Evolutionary conservation across 1,139 yeast genomes (phyloP), one percentile per base, ranked within the genome.

Genomic region (Saccharomycopsis hybrid): DNA sequence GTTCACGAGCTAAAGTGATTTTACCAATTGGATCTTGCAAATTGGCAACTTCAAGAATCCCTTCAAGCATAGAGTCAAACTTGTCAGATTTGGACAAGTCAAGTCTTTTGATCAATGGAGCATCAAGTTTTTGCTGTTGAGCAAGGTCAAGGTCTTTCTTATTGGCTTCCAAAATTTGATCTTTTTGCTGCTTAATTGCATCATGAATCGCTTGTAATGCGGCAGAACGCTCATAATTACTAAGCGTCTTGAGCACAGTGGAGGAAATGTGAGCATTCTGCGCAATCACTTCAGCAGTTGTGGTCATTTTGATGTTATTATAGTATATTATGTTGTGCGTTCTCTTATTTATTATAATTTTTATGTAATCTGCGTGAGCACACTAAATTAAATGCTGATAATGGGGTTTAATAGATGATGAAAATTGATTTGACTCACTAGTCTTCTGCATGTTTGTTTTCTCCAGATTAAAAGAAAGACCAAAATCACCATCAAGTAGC

Each of bases 41-140:
- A 2, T 75, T 75, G 1, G 95, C 94, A 18, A 94, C 98, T 60
- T 94, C 98, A 54, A 85, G 71, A 25, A 94, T 82, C 30, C 99
- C 99, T 64, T 89, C 94, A 49, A 92, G 75, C 98, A 94, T 94
- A 35, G 86, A 73, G 57, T 89, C 97, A 63, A 80, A 94, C 65
- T 92, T 94, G 53, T 86, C 97, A 47, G 83, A 80, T 55, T 76
- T 78, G 48, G 86, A 76, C 48, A 94, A 72, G 63, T 94, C 97
- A 32, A 94, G 72, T 58, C 99, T 73, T 62, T 87, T 89, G 51
- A 90, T 71, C 57, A 94, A 70, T 1, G 97, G 78, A 0, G 80
- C 65, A 1, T 94, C 72, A 36, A 90, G 68, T 9, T 79, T 74
- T 48, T 76, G 73, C 5, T 68, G 62, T 41, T 65, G 65, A 2